Percentiles rank a stretch among this genome's conserved stretches.
Evolutionary conservation across 2,329 filamentous ascomycete species (phyloP).

Genomic region (Chaetomium globosum): DNA sequence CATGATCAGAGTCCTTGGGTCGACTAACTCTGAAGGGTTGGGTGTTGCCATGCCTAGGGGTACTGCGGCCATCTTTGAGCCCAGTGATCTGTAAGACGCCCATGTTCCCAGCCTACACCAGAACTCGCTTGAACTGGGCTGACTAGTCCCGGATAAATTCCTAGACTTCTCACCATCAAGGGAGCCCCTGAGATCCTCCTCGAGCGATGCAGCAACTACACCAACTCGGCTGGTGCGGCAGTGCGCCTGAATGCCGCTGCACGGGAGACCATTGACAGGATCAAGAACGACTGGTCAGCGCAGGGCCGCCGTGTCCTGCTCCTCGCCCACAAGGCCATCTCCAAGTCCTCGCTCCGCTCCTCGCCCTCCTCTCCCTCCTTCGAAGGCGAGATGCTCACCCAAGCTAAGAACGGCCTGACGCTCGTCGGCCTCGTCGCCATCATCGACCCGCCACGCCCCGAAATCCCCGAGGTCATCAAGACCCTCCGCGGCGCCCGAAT

Average conservation of each 20-base stretch:
- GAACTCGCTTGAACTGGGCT: too few species aligned
- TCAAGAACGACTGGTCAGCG: slow-evolving; percentile 12
- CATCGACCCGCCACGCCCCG: slow-evolving; percentile 68
- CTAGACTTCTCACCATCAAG: slow-evolving; percentile 42
- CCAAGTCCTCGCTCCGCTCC: too few species aligned
- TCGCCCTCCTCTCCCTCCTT: slow-evolving; percentile 6
- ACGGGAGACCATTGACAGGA: slow-evolving; percentile 10
- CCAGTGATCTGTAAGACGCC: too few species aligned
- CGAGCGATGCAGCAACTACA: slow-evolving; percentile 8
- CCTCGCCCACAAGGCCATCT: slow-evolving; percentile 16
- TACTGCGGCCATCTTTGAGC: too few species aligned
- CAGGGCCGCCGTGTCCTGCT: slow-evolving; percentile 16
- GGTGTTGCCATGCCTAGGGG: too few species aligned
- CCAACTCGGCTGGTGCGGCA: slow-evolving; percentile 11
- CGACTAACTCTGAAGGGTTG: too few species aligned
- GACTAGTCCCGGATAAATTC: too few species aligned
- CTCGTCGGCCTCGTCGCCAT: slow-evolving; percentile 56
- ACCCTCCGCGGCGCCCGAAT: slow-evolving; percentile 60
- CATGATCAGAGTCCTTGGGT: slow-evolving; percentile 18
- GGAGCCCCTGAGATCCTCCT: slow-evolving; percentile 57
- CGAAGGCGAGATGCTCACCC: slow-evolving; percentile 11
- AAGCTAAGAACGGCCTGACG: slow-evolving; percentile 49
- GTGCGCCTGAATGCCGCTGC: slow-evolving; percentile 3
- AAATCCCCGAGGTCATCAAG: slow-evolving; percentile 61
- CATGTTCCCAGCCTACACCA: too few species aligned